Evolutionary conservation across 2,329 filamentous ascomycete species (phyloP), one percentile per base, ranked within the genome.

Genomic region (Colletotrichum sp.): DNA sequence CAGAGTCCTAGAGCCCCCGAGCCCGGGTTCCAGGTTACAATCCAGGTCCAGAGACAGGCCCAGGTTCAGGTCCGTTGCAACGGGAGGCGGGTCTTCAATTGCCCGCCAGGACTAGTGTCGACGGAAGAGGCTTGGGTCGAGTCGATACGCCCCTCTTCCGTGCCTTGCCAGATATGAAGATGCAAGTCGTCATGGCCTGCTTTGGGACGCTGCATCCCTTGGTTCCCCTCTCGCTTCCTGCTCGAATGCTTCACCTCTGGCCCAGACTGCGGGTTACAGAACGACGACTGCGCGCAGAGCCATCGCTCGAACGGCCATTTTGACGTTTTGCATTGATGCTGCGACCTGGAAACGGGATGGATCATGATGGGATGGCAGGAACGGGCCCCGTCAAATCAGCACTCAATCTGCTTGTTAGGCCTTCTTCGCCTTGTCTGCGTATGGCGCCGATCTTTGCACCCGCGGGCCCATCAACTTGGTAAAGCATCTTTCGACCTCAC

Each of bases 1-100:
- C 67, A 65, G 58, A 65, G 33, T 64, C 65, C 47, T 34, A 59
- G 27, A 73, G 36, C 57, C 69, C 62, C 62, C 27, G 64, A 67
- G 64, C 70, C 69, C 72, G 64, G 64, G 64, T 65, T 43, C 72
- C 66, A 73, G 71, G 71, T 71, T 61, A 62, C 72, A 74, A 62
- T 59, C 66, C 38, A 27, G 38, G 68, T 47, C 68, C 59, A 66
- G 31, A 63, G 61, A 51, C 61, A 64, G 67, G 36, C 31, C 68
- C 33, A 66, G 59, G 38, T 61, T 62, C 61, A 54, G 58, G 58
- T 33, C 64, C 31, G 64, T 55, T 57, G 58, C 38, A 15, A 72
- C 70, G 72, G 70, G 55, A 47, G 70, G 69, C 64, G 70, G 72
- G 64, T 73, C 70, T 72, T 51, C 68, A 67, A 72, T 67, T 58